Base-by-base conservation (phyloP, 2,329 filamentous ascomycete species). In the Cercospora sp. region DNA sequence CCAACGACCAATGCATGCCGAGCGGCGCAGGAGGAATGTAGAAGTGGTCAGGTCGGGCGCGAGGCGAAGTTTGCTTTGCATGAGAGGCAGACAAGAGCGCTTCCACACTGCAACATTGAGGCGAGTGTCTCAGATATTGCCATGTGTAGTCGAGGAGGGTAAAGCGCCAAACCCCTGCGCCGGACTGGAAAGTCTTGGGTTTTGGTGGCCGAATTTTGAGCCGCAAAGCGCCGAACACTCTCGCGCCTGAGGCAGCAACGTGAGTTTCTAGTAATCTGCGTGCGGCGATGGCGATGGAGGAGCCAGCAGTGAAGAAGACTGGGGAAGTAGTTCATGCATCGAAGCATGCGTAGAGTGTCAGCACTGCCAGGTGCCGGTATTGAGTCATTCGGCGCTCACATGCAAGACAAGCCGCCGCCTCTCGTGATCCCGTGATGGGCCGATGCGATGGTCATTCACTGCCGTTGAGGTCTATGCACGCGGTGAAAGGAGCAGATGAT, bases 1-100 rank as follows among this genome's bases (percentile, higher is more conserved):
- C 37, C 18, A 34, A 8, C n/a, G 7, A 12, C 21, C 58, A 30
- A 49, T 63, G 51, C 62, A 58, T 64, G 53, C 62, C 62, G 53
- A 30, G 51, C 49, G 32, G 26, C 51, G 62, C 62, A 59, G 51
- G 32, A 58, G 53, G 62, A 58, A 65, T 59, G 62, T 45, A 26
- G 26, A 59, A 24, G 16, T 64, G 61, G 21, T 16, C 18, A 53
- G 21, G 49, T 21, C 21, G 45, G 18, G 45, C 45, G 37, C 60
- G 60, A 49, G 24, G 13, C 43, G 62, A 34, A 24, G 53, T n/a
- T n/a, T 30, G 53, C 32, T 45, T 8, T n/a, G 62, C 53, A 65
- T 28, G 16, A n/a, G 43, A 16, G 21, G 61, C 30, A 58, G 61
- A 7, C 55, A 13, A 37, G n/a, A 57, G 49, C 28, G 45, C 49